Base-by-base conservation (phyloP, 345 rosid species). In the Salix brachista region DNA sequence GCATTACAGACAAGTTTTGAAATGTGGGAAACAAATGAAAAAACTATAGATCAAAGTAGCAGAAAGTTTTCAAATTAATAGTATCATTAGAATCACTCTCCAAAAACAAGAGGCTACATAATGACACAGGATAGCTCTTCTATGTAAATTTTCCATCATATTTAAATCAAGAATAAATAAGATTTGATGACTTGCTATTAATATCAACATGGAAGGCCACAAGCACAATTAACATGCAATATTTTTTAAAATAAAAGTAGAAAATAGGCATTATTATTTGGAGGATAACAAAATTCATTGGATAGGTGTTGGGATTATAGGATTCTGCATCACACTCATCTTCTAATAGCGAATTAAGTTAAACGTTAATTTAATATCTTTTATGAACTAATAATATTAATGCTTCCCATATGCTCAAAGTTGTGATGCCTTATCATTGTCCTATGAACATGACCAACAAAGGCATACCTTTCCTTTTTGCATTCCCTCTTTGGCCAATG, bases 391-490 rank as follows among this genome's bases (percentile, higher is more conserved):
- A 70, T 7, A 17, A 46, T 41, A 46, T 36, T 10, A 19, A 70
- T 58, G 19, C 23, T 34, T 58, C 21, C 6, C 30, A 17, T n/a
- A 32, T 8, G 13, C 36, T 37, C 21, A 44, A 23, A 3, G 13
- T 23, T 75, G 44, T 30, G 42, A 76, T 41, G 48, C 67, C 18
- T 42, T 76, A 26, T 21, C 61, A 25, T 41, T 10, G 18, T 1
- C 36, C 52, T 48, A 1, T 30, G 23, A 17, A 19, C 9, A 46
- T 54, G 70, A 12, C 36, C 54, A 48, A 32, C 7, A 1, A 65
- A 70, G 19, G n/a, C 70, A 13, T 62, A 95, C 99, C 91, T 96
- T 96, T 71, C 98, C 99, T 83, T 91, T 96, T 73, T 85, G 88
- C 21, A 93, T 91, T 69, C 99, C 98, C 79, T 93, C 96, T 76